phyloP scores from a whole-genome alignment of 768 basidiomycete species.

The Boletus bicolor region DNA sequence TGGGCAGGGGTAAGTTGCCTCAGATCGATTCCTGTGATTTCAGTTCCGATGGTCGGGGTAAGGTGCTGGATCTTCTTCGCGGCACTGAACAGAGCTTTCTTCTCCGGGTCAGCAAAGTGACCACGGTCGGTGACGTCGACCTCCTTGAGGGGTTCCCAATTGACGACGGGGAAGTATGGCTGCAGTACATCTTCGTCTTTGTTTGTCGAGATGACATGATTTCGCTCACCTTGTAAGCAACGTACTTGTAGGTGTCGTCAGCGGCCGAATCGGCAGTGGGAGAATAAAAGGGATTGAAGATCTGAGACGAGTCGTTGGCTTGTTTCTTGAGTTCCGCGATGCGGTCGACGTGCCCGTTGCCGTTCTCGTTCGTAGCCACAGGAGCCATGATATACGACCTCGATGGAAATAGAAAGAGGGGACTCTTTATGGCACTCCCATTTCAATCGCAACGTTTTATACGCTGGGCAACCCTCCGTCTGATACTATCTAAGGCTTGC shows the following conservation, averaged over 20 bases:
- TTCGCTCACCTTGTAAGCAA: constrained; percentile 53
- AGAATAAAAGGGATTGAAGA: constrained; percentile 68
- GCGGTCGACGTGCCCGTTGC: constrained; percentile 19
- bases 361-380: constrained; percentile 42
- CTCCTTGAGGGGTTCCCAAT: constrained; percentile 63
- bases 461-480: neutral
- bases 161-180: constrained; percentile 62
- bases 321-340: constrained; percentile 25
- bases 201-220: neutral
- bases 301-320: constrained; percentile 13
- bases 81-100: constrained; percentile 60
- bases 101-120: constrained; percentile 63
- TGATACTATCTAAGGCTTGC: constrained; percentile 3
- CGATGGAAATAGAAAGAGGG: neutral
- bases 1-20: constrained; percentile 61
- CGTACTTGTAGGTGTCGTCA: constrained; percentile 50
- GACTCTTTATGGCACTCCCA: too few relatives aligned
- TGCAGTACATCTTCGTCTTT: constrained; percentile 25
- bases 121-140: constrained; percentile 64
- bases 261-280: constrained; percentile 51
- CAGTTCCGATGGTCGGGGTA: constrained; percentile 73
- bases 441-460: constrained; percentile 16
- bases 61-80: constrained; percentile 66
- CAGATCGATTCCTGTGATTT: constrained; percentile 70
- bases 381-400: constrained; percentile 42